Conservation (phyloP, 805 yeast species). For the Candida arabinofermentans region DNA sequence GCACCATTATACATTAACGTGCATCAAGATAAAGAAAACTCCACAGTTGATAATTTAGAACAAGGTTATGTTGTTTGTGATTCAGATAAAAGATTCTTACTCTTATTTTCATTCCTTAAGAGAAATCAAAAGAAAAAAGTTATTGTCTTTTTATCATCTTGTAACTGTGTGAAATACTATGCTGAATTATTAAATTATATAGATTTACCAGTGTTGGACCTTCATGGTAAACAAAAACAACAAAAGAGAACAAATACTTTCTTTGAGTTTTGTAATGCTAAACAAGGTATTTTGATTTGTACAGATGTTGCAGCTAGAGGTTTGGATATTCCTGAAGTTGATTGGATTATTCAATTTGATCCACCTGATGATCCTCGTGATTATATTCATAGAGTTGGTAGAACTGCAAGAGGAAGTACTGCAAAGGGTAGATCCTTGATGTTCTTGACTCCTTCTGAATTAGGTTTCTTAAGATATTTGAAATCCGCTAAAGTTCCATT, state of each 20-base stretch:
- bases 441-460: conserved; percentile 92
- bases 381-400: conserved; percentile 97
- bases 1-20: conserved; percentile 95
- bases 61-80: conserved; percentile 99
- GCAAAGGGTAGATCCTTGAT: conserved; percentile 93
- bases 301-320: conserved; percentile 99
- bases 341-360: conserved; percentile 98
- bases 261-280: conserved; percentile 97
- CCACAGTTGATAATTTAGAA: conserved; percentile 95
- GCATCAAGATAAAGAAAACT: conserved; percentile 72
- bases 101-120: conserved; percentile 88
- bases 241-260: conserved; percentile 98
- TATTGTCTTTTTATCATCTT: conserved; percentile 92
- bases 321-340: conserved; percentile 95
- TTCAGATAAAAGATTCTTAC: conserved; percentile 86
- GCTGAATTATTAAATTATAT: conserved; percentile 94
- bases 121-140: conserved; percentile 88
- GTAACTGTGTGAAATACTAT: conserved; percentile 95
- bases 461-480: conserved; percentile 90
- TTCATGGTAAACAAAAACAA: conserved; percentile 98
- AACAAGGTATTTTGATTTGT: conserved; percentile 86
- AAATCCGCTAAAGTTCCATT: conserved; percentile 97
- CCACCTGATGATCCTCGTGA: conserved; percentile 99
- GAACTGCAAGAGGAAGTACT: conserved; percentile 91
- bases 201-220: conserved; percentile 92